Evolutionary conservation across 2,329 filamentous ascomycete species (phyloP).

Genomic region (Shiraia bambusicola): DNA sequence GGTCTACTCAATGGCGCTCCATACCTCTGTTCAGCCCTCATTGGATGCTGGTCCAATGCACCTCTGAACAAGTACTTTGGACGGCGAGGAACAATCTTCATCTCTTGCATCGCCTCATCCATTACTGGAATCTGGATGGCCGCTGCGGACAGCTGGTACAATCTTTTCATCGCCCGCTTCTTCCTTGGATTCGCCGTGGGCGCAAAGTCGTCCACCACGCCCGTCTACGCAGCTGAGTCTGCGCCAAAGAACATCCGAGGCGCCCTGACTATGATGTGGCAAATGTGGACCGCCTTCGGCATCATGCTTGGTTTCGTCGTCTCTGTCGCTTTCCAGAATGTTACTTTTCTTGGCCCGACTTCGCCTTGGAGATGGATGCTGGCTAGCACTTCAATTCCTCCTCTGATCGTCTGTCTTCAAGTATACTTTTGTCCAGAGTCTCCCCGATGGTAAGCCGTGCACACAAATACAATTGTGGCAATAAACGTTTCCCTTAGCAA

Average conservation of each 20-base stretch:
- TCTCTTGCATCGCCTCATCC: conserved; percentile 30
- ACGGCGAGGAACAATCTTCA: conserved; percentile 34
- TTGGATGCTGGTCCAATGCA: conserved; percentile 39
- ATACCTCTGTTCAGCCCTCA: conserved; percentile 44
- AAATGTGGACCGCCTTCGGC: conserved; percentile 42
- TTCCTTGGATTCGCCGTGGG: conserved; percentile 43
- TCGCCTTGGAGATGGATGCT: conserved; percentile 41
- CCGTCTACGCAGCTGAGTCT: conserved; percentile 45
- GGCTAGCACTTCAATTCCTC: conserved; percentile 43
- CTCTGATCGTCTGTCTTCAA: conserved; percentile 41
- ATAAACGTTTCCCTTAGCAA: too few relatives aligned
- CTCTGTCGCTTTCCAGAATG: conserved; percentile 35
- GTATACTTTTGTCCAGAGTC: conserved; percentile 43
- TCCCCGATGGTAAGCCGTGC: conserved; percentile 20
- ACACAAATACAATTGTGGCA: too few relatives aligned
- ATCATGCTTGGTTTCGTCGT: conserved; percentile 36
- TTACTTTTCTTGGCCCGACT: conserved; percentile 14
- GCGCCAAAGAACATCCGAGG: conserved; percentile 44
- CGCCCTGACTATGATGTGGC: conserved; percentile 45
- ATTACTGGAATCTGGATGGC: conserved; percentile 10
- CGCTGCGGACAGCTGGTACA: conserved; percentile 10
- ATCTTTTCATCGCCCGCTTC: conserved; percentile 12
- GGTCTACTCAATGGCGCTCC: conserved; percentile 35
- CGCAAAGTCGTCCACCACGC: conserved; percentile 42
- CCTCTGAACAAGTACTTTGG: conserved; percentile 12